Evolutionary conservation across 179 eudicot species (phyloP), one percentile per base, ranked within the genome.

Genomic region (Carnegiea gigantea): DNA sequence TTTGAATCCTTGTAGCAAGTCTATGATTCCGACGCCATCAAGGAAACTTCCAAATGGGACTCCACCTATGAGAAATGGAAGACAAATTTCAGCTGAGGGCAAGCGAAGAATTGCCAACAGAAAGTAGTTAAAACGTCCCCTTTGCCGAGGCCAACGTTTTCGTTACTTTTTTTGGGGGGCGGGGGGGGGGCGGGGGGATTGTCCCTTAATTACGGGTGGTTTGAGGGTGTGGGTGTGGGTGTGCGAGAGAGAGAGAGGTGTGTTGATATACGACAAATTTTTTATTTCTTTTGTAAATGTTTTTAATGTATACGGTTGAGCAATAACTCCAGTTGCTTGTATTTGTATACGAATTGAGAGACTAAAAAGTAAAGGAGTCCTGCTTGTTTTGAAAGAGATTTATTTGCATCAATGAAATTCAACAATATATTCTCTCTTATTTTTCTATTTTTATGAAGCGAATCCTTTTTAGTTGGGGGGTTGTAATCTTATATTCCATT

Each of bases 71-170:
- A 86, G 86, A 74, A 89, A n/a, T 68, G 95, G 95, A 79, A 88
- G 91, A 84, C 97, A 75, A 73, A 62, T 80, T 70, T 83, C 92
- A 44, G 85, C 88, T 43, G 98, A 90, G 77, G 83, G 81, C 18
- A 96, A 91, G 85, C 83, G 97, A 57, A 96, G 92, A 86, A 64
- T 70, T 23, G 95, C 89, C 68, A 89, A 53, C 64, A 88, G 93
- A 76, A 95, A 92, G 86, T 92, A 89, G 87, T 80, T 71, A 79
- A 48, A 82, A 43, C 72, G 13, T 28, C 33, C 73, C 59, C 80
- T 79, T 13, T 14, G 20, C n/a, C 6, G 75, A 78, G 75, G 86
- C 68, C 53, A 75, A 49, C 36, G 73, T 76, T 71, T 30, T 62
- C 43, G 82, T 17, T 51, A 67, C 62, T 73, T 49, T 83, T 82